Evolutionary conservation across 164 flowering plant species (phyloP), one percentile per base, ranked within the genome.

Genomic region (Tinospora cordifolia): DNA sequence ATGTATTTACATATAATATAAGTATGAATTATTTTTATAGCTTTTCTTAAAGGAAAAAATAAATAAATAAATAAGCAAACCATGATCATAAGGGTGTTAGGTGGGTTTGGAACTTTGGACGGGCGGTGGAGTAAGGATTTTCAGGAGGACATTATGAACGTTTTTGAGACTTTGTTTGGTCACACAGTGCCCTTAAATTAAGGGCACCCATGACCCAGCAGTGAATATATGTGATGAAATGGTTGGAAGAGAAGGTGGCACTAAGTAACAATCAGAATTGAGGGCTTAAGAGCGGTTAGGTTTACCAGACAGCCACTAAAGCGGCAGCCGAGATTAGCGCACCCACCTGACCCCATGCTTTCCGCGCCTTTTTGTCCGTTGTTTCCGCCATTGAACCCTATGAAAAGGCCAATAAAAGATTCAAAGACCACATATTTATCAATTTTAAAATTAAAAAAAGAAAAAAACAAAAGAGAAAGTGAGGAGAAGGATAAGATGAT

Each of bases 261-360:
- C n/a, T 51, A 51, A 51, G 11, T 30, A 30, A 30, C 36, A 47
- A 47, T 12, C 11, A 0, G 54, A 47, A 19, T 47, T 19, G 54
- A 13, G 17, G 54, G 14, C 54, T 47, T 47, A 19, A 14, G 7
- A n/a, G n/a, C n/a, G n/a, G n/a, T n/a, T 51, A 19, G 59, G n/a
- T 15, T 30, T 51, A 14, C 21, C n/a, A n/a, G 6, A 3, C 58
- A 51, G 6, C n/a, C 58, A 51, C n/a, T 51, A 17, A 51, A 17
- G 59, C n/a, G 21, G 60, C 60, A 17, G 24, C 60, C 60, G 60
- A 54, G 60, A 54, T 54, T 54, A 21, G 60, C 25, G 60, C 60
- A 54, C 60, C 60, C 60, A 54, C 60, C 60, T 19, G 10, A n/a
- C 47, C 59, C 59, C 59, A 15, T 51, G 7, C 22, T 51, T 51